A percentile compares a stretch with the other conserved stretches of the same genome.
Evolutionary conservation across 2,329 filamentous ascomycete genomes (phyloP).

Genomic region (Trichophyton rubrum): DNA sequence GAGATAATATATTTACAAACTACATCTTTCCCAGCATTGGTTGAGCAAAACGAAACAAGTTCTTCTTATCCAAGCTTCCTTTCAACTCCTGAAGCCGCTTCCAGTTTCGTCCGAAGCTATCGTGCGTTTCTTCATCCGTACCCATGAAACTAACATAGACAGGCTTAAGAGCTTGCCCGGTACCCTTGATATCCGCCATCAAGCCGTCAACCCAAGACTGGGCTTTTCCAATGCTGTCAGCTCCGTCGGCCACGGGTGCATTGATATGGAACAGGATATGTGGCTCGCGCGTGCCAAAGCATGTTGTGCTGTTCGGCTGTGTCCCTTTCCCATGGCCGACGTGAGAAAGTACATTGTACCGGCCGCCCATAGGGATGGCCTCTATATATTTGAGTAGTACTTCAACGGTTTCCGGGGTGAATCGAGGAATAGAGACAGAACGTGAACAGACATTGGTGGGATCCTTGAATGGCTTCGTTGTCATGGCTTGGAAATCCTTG

Average conservation of each 20-base stretch:
- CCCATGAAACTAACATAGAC: neutral
- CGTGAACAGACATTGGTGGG: neutral
- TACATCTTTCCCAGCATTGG: neutral
- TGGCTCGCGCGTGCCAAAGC: neutral
- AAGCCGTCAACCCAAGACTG: neutral
- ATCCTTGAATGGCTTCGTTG: neutral
- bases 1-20: neutral
- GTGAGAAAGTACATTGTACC: neutral
- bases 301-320: neutral
- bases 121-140: neutral
- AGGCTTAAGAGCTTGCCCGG: neutral
- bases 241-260: neutral
- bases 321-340: neutral
- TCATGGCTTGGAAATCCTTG: neutral
- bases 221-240: neutral
- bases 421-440: neutral
- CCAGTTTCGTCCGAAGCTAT: neutral
- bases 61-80: neutral
- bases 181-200: neutral
- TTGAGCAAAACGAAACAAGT: neutral
- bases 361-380: neutral
- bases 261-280: conserved; percentile 1
- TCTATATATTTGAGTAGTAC: neutral
- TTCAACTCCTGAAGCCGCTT: neutral
- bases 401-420: neutral